phyloP scores from a whole-genome alignment of 2,329 filamentous ascomycete genomes.

The Thelonectria olida region DNA sequence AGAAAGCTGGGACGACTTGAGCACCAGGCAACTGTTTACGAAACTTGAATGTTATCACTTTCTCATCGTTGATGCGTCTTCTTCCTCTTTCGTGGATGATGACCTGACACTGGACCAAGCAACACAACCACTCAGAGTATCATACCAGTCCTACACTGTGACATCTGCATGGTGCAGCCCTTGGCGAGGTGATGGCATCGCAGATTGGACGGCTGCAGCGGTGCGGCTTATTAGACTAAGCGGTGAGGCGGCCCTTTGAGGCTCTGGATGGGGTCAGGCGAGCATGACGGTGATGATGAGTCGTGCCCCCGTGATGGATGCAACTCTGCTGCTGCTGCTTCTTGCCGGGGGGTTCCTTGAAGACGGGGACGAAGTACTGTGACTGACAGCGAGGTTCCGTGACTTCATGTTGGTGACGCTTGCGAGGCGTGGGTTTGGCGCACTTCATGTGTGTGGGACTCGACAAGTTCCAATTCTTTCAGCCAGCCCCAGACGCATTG shows the following conservation, averaged over 20 bases:
- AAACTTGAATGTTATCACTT: constrained; percentile 8
- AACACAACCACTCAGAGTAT: background rate
- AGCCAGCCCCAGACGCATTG: constrained; percentile 11
- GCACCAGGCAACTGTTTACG: constrained; percentile 23
- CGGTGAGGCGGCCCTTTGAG: constrained; percentile 18
- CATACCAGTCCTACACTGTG: background rate
- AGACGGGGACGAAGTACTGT: background rate
- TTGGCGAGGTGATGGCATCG: background rate
- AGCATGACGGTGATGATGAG: constrained; percentile 6
- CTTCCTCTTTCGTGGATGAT: background rate
- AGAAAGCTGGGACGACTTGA: constrained; percentile 14
- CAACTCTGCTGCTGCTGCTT: background rate
- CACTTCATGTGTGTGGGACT: constrained; percentile 13
- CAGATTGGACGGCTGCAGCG: constrained; percentile 3
- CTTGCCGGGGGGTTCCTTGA: background rate
- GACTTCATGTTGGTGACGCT: constrained; percentile 4
- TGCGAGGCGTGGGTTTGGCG: background rate
- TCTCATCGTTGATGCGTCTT: too few relatives aligned
- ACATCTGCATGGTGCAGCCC: background rate
- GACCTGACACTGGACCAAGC: background rate
- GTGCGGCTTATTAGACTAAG: constrained; percentile 23
- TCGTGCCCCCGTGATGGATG: constrained; percentile 10
- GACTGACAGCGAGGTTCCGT: background rate
- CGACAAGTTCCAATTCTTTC: background rate
- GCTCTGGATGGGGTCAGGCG: constrained; percentile 22